A percentile compares a stretch with the other conserved stretches of the same genome.
Evolutionary conservation across 2,329 filamentous ascomycete species (phyloP).

Genomic region (Aspergillus sergii): DNA sequence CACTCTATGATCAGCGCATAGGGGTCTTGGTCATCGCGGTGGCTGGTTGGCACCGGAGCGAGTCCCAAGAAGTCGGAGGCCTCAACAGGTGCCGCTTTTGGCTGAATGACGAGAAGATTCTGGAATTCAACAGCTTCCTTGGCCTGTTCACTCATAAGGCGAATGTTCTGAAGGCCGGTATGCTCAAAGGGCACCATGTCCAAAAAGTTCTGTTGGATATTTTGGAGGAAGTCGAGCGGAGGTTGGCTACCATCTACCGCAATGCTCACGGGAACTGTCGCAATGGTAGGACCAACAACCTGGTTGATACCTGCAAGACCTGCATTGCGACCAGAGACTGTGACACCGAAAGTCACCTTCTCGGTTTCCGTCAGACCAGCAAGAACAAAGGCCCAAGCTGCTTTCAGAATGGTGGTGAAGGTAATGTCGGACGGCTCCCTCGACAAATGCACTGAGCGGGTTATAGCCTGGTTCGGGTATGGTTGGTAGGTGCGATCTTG

Average conservation of each 20-base stretch:
- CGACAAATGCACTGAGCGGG: not conserved
- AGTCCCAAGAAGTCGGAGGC: not conserved
- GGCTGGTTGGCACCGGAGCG: not conserved
- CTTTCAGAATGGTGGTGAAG: not conserved
- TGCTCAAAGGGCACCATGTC: not conserved
- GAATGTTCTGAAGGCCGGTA: not conserved
- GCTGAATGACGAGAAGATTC: not conserved
- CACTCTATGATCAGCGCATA: not conserved
- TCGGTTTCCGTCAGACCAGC: not conserved
- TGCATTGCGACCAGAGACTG: not conserved
- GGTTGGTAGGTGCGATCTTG: not conserved
- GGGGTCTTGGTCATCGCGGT: not conserved
- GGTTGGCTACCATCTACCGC: not conserved
- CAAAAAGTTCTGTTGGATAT: not conserved
- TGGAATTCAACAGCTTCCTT: not conserved
- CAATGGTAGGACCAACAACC: not conserved
- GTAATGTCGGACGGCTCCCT: not conserved
- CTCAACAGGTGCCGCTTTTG: not conserved
- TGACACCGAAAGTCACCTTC: not conserved
- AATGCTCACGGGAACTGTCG: not conserved
- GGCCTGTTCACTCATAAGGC: not conserved
- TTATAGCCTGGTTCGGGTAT: not conserved
- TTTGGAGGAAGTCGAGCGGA: not conserved
- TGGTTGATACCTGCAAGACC: not conserved
- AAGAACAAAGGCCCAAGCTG: not conserved